Conservation (phyloP, 371 early-diverging fungal species). For the Mycotypha africana region DNA sequence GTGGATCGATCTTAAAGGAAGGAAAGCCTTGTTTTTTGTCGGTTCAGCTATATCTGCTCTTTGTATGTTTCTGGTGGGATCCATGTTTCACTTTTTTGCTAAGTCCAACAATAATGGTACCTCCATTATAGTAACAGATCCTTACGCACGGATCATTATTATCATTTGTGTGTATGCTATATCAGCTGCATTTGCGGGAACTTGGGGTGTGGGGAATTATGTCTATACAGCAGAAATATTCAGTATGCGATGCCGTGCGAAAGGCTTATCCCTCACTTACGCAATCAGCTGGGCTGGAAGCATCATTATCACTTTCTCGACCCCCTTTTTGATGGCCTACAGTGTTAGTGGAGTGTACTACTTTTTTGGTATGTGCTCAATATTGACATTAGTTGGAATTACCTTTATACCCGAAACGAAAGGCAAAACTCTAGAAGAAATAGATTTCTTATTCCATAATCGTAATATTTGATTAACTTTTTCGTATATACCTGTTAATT, state of each 20-base stretch:
- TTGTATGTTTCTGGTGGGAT: constrained; percentile 37
- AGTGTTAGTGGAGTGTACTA: constrained; percentile 47
- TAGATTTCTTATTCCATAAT: constrained; percentile 27
- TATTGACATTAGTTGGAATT: constrained; percentile 33
- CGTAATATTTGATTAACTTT: not conserved
- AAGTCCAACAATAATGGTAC: constrained; percentile 8
- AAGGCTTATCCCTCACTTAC: constrained; percentile 41
- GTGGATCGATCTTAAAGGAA: constrained; percentile 38
- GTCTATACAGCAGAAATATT: constrained; percentile 72
- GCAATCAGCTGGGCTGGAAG: constrained; percentile 61
- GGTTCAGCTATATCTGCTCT: constrained; percentile 25
- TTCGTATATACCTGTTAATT: too few species aligned
- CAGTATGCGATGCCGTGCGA: constrained; percentile 34
- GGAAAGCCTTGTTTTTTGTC: constrained; percentile 36
- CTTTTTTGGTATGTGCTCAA: constrained; percentile 45
- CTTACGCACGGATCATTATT: constrained; percentile 23
- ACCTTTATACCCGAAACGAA: constrained; percentile 46
- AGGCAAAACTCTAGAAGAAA: constrained; percentile 47
- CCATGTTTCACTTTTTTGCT: constrained; percentile 25
- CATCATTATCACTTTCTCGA: constrained; percentile 35
- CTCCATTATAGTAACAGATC: constrained; percentile 15
- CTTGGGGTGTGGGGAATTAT: constrained; percentile 44
- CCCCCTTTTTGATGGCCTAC: constrained; percentile 45
- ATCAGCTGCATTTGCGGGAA: constrained; percentile 44
- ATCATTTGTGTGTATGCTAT: constrained; percentile 36